Evolutionary conservation across 164 flowering plant species (phyloP).

Genomic region (Aristolochia californica): DNA sequence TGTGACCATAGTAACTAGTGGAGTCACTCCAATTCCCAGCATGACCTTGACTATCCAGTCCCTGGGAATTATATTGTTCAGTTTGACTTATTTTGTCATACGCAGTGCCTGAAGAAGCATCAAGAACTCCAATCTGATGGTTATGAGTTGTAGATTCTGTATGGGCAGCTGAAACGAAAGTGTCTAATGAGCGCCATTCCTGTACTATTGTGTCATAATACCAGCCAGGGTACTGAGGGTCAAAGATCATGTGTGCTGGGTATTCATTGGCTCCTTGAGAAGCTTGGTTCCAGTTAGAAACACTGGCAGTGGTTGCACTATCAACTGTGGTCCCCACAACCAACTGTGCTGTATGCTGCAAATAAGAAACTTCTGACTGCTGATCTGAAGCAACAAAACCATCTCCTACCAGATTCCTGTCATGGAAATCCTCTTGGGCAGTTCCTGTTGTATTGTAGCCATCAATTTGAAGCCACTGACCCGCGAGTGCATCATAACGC

Average conservation of each 20-base stretch:
- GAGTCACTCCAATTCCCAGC: conserved; percentile 32
- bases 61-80: not conserved
- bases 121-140: conserved; percentile 36
- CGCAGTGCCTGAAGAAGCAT: conserved; percentile 13
- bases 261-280: conserved; percentile 44
- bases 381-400: conserved; percentile 24
- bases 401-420: conserved; percentile 10
- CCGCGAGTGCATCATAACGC: conserved; percentile 57
- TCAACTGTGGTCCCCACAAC: conserved; percentile 35
- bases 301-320: conserved; percentile 25
- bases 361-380: conserved; percentile 45
- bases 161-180: conserved; percentile 30
- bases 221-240: conserved; percentile 94
- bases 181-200: conserved; percentile 66
- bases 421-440: conserved; percentile 19
- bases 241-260: conserved; percentile 82
- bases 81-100: conserved; percentile 12
- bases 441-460: conserved; percentile 23
- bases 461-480: conserved; percentile 81
- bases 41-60: not conserved
- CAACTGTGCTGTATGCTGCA: conserved; percentile 56
- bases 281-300: conserved; percentile 38
- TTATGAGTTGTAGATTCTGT: conserved; percentile 19
- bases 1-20: conserved; percentile 19
- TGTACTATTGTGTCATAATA: conserved; percentile 64